Evolutionary conservation across 2,329 filamentous ascomycete species (phyloP).

Genomic region (Alternaria gaisen): DNA sequence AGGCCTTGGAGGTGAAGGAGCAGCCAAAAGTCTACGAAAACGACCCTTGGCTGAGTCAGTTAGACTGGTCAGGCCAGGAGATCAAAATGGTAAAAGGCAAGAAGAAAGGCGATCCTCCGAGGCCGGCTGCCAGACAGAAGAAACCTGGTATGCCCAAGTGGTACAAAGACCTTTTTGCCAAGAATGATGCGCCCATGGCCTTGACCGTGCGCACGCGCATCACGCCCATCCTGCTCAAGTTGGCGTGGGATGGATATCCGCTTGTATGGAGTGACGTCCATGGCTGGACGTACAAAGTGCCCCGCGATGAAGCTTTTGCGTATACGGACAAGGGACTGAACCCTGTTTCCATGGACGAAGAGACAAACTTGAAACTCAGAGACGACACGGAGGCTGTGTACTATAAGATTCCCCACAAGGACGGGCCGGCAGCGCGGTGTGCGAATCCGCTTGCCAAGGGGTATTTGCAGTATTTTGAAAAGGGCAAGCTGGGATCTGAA

Average conservation of each 20-base stretch:
- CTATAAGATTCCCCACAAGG: constrained; percentile 96
- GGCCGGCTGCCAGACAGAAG: constrained; percentile 85
- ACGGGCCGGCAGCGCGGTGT: constrained; percentile 86
- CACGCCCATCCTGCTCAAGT: constrained; percentile 81
- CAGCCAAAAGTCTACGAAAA: constrained; percentile 73
- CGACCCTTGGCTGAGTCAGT: constrained; percentile 90
- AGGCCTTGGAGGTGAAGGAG: constrained; percentile 77
- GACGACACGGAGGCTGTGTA: constrained; percentile 74
- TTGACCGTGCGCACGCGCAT: constrained; percentile 88
- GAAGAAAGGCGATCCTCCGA: constrained; percentile 80
- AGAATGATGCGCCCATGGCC: constrained; percentile 72
- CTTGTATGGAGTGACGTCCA: constrained; percentile 92
- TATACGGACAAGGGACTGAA: constrained; percentile 78
- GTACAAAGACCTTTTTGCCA: constrained; percentile 91
- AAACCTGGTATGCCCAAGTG: constrained; percentile 93
- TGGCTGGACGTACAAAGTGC: constrained; percentile 91
- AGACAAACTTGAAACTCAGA: constrained; percentile 70
- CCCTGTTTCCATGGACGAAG: constrained; percentile 77
- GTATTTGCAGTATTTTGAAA: constrained; percentile 91
- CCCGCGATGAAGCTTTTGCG: constrained; percentile 65
- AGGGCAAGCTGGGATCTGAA: constrained; percentile 84
- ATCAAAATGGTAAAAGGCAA: constrained; percentile 91
- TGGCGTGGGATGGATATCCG: constrained; percentile 90
- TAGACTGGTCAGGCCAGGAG: constrained; percentile 96
- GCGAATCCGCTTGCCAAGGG: constrained; percentile 88